A percentile compares a stretch with the other conserved stretches of the same genome.
phyloP scores from a whole-genome alignment of 2,329 filamentous ascomycete species.

The Alternaria gaisen region DNA sequence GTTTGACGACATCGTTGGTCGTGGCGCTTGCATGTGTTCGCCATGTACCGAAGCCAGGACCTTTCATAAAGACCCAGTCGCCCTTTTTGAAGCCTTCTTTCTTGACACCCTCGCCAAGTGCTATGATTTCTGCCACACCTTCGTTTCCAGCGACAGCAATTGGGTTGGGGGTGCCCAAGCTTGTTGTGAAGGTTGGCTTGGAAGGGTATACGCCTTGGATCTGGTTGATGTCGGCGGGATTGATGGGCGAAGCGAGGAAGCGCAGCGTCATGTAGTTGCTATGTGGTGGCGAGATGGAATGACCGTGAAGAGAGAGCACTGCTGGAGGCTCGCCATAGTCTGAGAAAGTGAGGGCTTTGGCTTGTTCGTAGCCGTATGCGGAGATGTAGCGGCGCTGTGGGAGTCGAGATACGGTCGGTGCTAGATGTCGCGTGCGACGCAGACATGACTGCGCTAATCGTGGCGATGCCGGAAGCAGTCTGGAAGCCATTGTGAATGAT shows the following conservation, averaged over 20 bases:
- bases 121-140: slow-evolving; percentile 88
- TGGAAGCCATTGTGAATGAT: slow-evolving; percentile 38
- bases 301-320: slow-evolving; percentile 73
- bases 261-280: slow-evolving; percentile 79
- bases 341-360: slow-evolving; percentile 80
- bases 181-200: slow-evolving; percentile 78
- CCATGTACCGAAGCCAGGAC: slow-evolving; percentile 90
- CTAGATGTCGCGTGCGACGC: slow-evolving; percentile 20
- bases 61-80: slow-evolving; percentile 93
- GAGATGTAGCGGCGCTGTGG: slow-evolving; percentile 58
- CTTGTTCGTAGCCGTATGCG: slow-evolving; percentile 82
- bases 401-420: slow-evolving; percentile 13
- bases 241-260: slow-evolving; percentile 90
- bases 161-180: slow-evolving; percentile 78
- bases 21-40: slow-evolving; percentile 83
- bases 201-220: slow-evolving; percentile 96
- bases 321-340: slow-evolving; percentile 78
- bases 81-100: slow-evolving; percentile 68
- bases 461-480: slow-evolving; percentile 29
- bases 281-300: slow-evolving; percentile 79
- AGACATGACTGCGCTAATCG: slow-evolving; percentile 32
- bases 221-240: slow-evolving; percentile 97
- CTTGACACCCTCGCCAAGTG: slow-evolving; percentile 69
- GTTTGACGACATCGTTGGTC: slow-evolving; percentile 69
- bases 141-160: slow-evolving; percentile 88